Percentiles rank a stretch among this genome's conserved stretches.
phyloP scores from a whole-genome alignment of 805 yeast species.

The Yarrowia sp. region DNA sequence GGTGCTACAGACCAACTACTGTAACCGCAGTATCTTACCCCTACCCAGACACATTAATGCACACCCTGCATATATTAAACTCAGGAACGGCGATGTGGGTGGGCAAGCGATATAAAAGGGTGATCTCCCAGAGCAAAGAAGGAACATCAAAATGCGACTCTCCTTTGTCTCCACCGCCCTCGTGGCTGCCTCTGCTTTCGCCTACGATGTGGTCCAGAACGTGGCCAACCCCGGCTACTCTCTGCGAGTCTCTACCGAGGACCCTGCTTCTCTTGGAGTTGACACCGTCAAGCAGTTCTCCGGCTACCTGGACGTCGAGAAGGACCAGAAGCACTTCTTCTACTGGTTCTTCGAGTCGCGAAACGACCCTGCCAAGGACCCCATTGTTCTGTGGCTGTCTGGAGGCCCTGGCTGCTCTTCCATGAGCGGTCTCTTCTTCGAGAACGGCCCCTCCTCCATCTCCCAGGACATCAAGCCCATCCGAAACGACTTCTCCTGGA shows the following conservation, averaged over 20 bases:
- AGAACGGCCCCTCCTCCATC: slow-evolving; percentile 74
- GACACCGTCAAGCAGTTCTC: slow-evolving; percentile 73
- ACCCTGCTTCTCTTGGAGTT: slow-evolving; percentile 48
- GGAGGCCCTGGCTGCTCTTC: slow-evolving; percentile 90
- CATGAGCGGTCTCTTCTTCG: slow-evolving; percentile 73
- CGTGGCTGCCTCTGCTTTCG: background rate
- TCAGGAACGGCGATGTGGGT: background rate
- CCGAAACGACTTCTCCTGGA: slow-evolving; percentile 73
- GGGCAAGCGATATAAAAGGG: background rate
- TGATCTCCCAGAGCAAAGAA: background rate
- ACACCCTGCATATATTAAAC: slow-evolving; percentile 16
- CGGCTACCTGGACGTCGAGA: slow-evolving; percentile 72
- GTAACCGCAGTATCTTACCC: no score
- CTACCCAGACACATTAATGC: background rate
- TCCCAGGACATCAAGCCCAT: slow-evolving; percentile 53
- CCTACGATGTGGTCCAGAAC: background rate
- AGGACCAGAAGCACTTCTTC: slow-evolving; percentile 75
- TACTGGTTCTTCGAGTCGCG: slow-evolving; percentile 78
- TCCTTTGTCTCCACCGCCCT: background rate
- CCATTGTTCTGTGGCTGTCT: slow-evolving; percentile 74
- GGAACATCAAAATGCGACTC: background rate
- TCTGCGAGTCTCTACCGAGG: background rate
- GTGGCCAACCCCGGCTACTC: slow-evolving; percentile 7
- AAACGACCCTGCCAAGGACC: slow-evolving; percentile 75
- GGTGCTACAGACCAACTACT: no score